A percentile compares a stretch with the other conserved stretches of the same genome.
phyloP scores from a whole-genome alignment of 2,329 filamentous ascomycete genomes.

The Aspergillus arachidicola region DNA sequence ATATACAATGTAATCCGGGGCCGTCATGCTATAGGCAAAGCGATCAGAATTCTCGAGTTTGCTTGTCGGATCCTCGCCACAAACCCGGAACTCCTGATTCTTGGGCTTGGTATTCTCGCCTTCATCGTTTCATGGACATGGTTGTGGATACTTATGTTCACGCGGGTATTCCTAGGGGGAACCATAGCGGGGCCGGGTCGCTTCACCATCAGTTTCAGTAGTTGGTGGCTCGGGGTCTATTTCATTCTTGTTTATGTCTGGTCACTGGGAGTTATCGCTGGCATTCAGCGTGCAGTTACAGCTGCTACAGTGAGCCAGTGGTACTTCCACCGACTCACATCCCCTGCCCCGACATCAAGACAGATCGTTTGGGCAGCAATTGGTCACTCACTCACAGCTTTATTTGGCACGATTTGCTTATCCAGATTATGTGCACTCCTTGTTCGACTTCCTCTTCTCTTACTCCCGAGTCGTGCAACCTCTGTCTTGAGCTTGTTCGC shows the following conservation, averaged over 20 bases:
- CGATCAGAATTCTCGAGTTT: slow-evolving; percentile 89
- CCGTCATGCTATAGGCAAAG: slow-evolving; percentile 77
- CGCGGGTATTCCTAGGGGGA: slow-evolving; percentile 89
- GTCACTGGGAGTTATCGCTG: slow-evolving; percentile 85
- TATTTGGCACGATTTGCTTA: slow-evolving; percentile 90
- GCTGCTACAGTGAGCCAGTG: slow-evolving; percentile 96
- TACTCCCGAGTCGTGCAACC: slow-evolving; percentile 76
- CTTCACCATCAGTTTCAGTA: slow-evolving; percentile 84
- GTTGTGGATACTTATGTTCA: slow-evolving; percentile 97
- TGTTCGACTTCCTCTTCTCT: slow-evolving; percentile 79
- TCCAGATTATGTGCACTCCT: slow-evolving; percentile 80
- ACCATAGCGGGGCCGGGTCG: slow-evolving; percentile 65
- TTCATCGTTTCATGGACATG: slow-evolving; percentile 87
- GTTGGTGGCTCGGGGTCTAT: slow-evolving; percentile 91
- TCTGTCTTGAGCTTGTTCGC: slow-evolving; percentile 70
- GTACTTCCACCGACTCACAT: slow-evolving; percentile 93
- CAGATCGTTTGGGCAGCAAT: slow-evolving; percentile 84
- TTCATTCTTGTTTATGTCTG: slow-evolving; percentile 96
- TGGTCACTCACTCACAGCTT: slow-evolving; percentile 76
- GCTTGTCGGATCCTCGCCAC: slow-evolving; percentile 83
- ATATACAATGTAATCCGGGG: slow-evolving; percentile 79
- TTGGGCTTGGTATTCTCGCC: slow-evolving; percentile 78
- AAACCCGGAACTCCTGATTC: slow-evolving; percentile 77
- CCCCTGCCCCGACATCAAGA: slow-evolving; percentile 73
- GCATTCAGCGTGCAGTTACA: slow-evolving; percentile 86